Evolutionary conservation across 345 rosid species (phyloP), one percentile per base, ranked within the genome.

Genomic region (Moricandia arvensis): DNA sequence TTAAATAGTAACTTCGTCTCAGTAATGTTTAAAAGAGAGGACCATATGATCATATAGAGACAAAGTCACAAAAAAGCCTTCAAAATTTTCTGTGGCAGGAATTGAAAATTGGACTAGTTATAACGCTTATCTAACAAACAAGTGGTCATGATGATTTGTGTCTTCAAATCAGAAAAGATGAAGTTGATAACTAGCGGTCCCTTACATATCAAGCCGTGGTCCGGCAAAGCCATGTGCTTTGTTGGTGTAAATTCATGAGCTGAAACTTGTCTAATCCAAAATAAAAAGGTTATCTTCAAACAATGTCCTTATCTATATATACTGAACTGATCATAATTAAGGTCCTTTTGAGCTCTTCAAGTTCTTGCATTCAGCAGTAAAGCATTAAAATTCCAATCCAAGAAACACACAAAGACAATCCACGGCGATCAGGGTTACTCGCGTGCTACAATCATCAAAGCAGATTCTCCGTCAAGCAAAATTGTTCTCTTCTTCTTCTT

Each of bases 141-240:
- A 72, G 81, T 78, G 81, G 77, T 66, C 69, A 33, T 59, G 34
- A 59, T 72, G 16, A 64, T 58, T 45, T 71, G 16, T 45, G 72
- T 71, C 62, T 43, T 45, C 72, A 77, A 66, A 57, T 71, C 76
- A 71, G 13, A 63, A 63, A 69, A 29, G 54, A 70, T 63, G 47
- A 69, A 61, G 7, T 43, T 62, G 51, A 61, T 63, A 21, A 76
- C 15, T 33, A 57, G 21, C 37, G 80, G 81, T 11, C 64, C 81
- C 77, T 64, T 71, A 12, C 45, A 11, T 66, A 71, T 65, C 68
- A 71, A 45, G 33, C 77, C 69, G 81, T 66, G 81, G 81, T 78
- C 81, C 77, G 69, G 77, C 73, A 78, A 66, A 78, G 47, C 81
- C 81, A 78, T 78, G 81, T 78, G 77, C 72, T 78, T 29, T 37